Conservation (phyloP, 352 stramenopile genomes). For the Phytophthora ramorum region DNA sequence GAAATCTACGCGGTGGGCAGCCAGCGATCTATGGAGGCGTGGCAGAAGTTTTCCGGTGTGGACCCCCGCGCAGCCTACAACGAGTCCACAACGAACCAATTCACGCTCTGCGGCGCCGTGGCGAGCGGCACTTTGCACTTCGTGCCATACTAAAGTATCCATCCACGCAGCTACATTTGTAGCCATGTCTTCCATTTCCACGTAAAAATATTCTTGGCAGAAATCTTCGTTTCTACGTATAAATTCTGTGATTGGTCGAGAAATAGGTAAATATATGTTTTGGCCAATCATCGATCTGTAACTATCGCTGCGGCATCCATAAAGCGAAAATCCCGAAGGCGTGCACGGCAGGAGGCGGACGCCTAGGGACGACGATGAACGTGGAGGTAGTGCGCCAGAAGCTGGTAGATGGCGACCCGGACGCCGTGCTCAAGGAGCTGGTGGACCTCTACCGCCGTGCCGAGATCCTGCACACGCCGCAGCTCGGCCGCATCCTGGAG, state of each 20-base stretch:
- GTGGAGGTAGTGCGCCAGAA: constrained; percentile 88
- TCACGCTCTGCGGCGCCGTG: constrained; percentile 62
- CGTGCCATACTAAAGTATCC: constrained; percentile 48
- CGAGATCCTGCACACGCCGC: constrained; percentile 89
- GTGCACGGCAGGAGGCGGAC: constrained; percentile 19
- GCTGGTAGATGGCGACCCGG: constrained; percentile 79
- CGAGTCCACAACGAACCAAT: constrained; percentile 90
- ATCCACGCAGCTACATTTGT: background rate
- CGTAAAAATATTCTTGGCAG: constrained; percentile 6
- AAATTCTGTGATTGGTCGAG: constrained; percentile 15
- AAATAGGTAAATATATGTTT: constrained; percentile 5
- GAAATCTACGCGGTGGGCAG: constrained; percentile 54
- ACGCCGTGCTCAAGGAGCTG: constrained; percentile 85
- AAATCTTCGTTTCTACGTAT: constrained; percentile 7
- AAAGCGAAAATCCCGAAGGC: constrained; percentile 21
- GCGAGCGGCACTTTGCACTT: constrained; percentile 55
- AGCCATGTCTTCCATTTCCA: background rate
- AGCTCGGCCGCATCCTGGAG: constrained; percentile 93
- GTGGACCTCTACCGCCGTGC: constrained; percentile 87
- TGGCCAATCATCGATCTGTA: constrained; percentile 11
- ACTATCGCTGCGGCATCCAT: background rate
- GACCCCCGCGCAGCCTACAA: constrained; percentile 66
- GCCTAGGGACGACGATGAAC: constrained; percentile 71
- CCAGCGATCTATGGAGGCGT: constrained; percentile 58
- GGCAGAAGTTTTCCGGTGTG: constrained; percentile 72